phyloP scores from a whole-genome alignment of 805 yeast species.

The Wickerhamiella australiensis region DNA sequence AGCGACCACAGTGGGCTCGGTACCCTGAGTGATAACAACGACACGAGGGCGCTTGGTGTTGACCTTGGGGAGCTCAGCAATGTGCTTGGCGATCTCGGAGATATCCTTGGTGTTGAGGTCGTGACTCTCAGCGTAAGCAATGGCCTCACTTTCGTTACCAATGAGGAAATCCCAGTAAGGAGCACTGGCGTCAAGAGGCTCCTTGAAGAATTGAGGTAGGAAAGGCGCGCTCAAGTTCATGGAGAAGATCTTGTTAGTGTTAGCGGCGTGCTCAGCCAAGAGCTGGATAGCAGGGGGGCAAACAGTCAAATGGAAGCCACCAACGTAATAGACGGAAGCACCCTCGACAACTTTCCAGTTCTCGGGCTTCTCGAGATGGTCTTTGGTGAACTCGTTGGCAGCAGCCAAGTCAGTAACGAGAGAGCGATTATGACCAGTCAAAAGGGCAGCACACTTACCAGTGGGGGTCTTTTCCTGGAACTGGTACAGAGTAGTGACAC shows the following conservation, averaged over 20 bases:
- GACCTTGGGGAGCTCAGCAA: slow-evolving; percentile 67
- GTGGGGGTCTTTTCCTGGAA: slow-evolving; percentile 67
- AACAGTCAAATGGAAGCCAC: slow-evolving; percentile 98
- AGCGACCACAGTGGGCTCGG: slow-evolving; percentile 78
- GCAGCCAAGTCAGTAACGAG: slow-evolving; percentile 94
- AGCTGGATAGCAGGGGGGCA: slow-evolving; percentile 86
- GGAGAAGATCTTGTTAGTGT: slow-evolving; percentile 59
- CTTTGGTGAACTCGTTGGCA: slow-evolving; percentile 89
- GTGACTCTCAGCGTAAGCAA: slow-evolving; percentile 81
- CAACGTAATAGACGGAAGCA: slow-evolving; percentile 79
- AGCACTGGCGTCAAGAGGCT: slow-evolving; percentile 61
- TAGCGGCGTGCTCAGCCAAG: slow-evolving; percentile 87
- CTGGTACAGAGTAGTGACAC: slow-evolving; percentile 77
- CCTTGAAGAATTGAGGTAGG: slow-evolving; percentile 91
- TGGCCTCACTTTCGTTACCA: slow-evolving; percentile 97
- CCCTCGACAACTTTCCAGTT: slow-evolving; percentile 78
- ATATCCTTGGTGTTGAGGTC: slow-evolving; percentile 51
- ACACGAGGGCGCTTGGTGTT: slow-evolving; percentile 61
- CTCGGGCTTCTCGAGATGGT: slow-evolving; percentile 75
- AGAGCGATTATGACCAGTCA: slow-evolving; percentile 79
- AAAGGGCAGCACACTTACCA: slow-evolving; percentile 96
- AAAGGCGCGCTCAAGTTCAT: slow-evolving; percentile 94
- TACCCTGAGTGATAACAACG: slow-evolving; percentile 91
- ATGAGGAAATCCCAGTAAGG: slow-evolving; percentile 85
- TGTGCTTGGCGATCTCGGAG: slow-evolving; percentile 63